A percentile compares a stretch with the other conserved stretches of the same genome.
phyloP scores from a whole-genome alignment of 2,329 filamentous ascomycete genomes.

The Didymella pinodella region DNA sequence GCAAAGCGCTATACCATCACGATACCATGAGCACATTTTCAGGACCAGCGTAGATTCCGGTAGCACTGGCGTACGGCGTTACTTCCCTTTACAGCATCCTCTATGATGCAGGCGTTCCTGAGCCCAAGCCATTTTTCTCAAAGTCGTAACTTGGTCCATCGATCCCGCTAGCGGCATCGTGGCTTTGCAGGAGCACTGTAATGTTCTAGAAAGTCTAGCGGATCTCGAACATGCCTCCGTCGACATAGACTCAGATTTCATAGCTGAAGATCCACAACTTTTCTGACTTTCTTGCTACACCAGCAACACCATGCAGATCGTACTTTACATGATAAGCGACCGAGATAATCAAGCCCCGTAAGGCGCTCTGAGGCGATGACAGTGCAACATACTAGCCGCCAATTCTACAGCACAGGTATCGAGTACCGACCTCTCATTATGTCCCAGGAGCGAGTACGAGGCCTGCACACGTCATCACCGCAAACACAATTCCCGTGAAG shows the following conservation, averaged over 20 bases:
- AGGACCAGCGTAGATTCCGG: neutral
- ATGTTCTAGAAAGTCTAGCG: constrained; percentile 13
- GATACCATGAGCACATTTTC: neutral
- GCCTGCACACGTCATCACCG: constrained; percentile 6
- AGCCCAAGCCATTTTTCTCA: neutral
- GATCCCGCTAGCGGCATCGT: constrained; percentile 1
- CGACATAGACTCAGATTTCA: neutral
- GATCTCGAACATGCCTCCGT: neutral
- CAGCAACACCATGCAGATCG: neutral
- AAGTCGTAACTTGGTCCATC: constrained; percentile 1
- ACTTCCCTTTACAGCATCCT: constrained; percentile 6
- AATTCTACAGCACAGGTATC: neutral
- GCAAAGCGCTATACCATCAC: neutral
- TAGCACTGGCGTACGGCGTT: constrained; percentile 18
- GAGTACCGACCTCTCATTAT: neutral
- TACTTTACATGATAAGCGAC: neutral
- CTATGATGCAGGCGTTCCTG: constrained; percentile 1
- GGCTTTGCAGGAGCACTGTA: neutral
- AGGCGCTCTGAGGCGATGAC: neutral
- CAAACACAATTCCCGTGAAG: neutral
- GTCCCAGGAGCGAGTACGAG: neutral
- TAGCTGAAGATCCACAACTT: neutral
- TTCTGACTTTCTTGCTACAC: neutral
- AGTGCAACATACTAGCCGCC: neutral
- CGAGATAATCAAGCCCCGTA: neutral